phyloP scores from a whole-genome alignment of 192 early-diverging fungal species.

The Dimargaris cristalligena region DNA sequence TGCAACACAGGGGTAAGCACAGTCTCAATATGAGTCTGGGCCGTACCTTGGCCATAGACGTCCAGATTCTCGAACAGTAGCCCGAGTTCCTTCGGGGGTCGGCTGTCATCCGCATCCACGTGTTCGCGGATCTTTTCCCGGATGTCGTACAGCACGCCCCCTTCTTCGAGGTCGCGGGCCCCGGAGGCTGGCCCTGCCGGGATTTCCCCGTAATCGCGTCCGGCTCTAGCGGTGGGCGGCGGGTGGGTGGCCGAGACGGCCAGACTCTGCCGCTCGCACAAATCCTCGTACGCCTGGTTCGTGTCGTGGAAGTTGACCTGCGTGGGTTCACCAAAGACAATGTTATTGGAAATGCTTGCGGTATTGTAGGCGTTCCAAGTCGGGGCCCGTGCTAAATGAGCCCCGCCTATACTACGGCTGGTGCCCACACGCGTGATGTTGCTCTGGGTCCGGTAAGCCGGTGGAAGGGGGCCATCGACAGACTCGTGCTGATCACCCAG shows the following conservation, averaged over 20 bases:
- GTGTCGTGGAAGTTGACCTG: constrained; percentile 3
- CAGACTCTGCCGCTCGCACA: not conserved
- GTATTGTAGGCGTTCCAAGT: constrained; percentile 2
- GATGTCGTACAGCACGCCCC: constrained; percentile 3
- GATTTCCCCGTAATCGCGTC: not conserved
- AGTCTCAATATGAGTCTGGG: constrained; percentile 3
- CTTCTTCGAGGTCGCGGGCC: constrained; percentile 8
- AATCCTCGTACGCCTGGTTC: not conserved
- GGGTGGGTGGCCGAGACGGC: too few species aligned
- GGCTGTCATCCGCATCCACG: not conserved
- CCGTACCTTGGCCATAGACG: constrained; percentile 16
- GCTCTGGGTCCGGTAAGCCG: too few species aligned
- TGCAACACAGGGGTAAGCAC: not conserved
- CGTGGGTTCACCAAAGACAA: constrained; percentile 8
- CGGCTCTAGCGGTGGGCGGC: too few species aligned
- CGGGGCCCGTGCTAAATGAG: not conserved
- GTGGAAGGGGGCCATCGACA: too few species aligned
- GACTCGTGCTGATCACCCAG: too few species aligned
- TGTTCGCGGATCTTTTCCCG: not conserved
- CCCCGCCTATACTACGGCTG: not conserved
- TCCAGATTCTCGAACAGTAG: constrained; percentile 22
- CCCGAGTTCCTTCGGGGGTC: constrained; percentile 22
- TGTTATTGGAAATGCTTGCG: not conserved
- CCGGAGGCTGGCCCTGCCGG: not conserved
- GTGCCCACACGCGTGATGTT: not conserved